phyloP scores from a whole-genome alignment of 1,284 basidiomycete genomes.

The Spongispora temasekensis region DNA sequence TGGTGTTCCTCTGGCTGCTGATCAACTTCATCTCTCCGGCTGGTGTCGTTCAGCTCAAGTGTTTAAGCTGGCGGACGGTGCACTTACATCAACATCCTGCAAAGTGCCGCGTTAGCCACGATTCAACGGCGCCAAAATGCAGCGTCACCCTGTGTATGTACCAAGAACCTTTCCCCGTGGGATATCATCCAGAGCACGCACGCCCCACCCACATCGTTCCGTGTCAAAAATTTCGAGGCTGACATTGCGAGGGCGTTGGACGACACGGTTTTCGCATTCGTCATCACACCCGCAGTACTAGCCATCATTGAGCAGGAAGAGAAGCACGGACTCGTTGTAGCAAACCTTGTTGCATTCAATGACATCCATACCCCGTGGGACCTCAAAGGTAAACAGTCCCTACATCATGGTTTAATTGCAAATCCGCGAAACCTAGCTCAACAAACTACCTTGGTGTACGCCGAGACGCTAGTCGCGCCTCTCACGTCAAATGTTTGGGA shows the following conservation, averaged over 20 bases:
- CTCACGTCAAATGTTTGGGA: conserved; percentile 26
- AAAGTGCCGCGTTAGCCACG: conserved; percentile 4
- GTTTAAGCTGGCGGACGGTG: not conserved
- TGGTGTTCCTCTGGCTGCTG: conserved; percentile 35
- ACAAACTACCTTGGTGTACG: conserved; percentile 43
- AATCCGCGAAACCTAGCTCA: too few species aligned
- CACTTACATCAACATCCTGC: conserved; percentile 30
- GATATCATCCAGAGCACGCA: conserved; percentile 39
- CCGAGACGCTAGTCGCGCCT: conserved; percentile 30
- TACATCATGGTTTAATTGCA: conserved; percentile 24
- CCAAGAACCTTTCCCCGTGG: conserved; percentile 58
- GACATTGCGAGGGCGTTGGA: conserved; percentile 49
- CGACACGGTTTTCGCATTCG: conserved; percentile 53
- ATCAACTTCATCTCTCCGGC: conserved; percentile 43
- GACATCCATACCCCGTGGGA: conserved; percentile 47
- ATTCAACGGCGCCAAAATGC: not conserved
- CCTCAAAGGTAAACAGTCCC: conserved; percentile 51
- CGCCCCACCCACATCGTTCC: conserved; percentile 55
- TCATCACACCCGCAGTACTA: conserved; percentile 48
- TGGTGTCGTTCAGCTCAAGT: conserved; percentile 20
- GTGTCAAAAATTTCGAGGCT: conserved; percentile 62
- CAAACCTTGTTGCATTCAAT: conserved; percentile 62
- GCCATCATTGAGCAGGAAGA: not conserved
- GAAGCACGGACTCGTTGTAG: not conserved
- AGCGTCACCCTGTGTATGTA: conserved; percentile 59